Conservation (phyloP, 139 green algal species). For the Monoraphidium neglectum region DNA sequence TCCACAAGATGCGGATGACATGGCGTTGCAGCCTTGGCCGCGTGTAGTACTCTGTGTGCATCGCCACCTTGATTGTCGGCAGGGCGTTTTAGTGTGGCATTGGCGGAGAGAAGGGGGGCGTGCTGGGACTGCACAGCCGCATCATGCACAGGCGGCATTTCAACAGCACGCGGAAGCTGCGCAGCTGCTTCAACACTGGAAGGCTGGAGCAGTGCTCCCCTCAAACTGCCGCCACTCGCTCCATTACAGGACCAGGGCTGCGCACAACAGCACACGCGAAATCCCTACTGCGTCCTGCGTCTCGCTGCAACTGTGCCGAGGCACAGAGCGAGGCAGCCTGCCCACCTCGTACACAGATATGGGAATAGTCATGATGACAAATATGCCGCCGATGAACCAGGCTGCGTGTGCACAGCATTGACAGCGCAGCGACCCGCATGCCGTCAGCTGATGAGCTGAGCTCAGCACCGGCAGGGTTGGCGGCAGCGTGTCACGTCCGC, state of each 20-base stretch:
- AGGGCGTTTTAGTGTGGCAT: too few species aligned
- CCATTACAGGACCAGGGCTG: not conserved
- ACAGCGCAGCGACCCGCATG: too few species aligned
- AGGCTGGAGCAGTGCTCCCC: not conserved
- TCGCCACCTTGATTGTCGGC: slow-evolving; percentile 85
- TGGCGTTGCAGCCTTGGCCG: slow-evolving; percentile 85
- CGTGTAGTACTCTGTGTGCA: slow-evolving; percentile 95
- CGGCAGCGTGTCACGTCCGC: too few species aligned
- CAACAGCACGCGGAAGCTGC: not conserved
- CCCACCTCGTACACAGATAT: slow-evolving; percentile 90
- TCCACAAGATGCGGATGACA: slow-evolving; percentile 91
- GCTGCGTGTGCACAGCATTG: slow-evolving; percentile 62
- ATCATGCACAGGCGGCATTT: not conserved
- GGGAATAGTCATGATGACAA: slow-evolving; percentile 87
- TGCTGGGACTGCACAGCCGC: not conserved
- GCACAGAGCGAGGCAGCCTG: not conserved
- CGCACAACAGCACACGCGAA: not conserved
- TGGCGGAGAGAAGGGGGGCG: not conserved
- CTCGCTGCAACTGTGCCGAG: too few species aligned
- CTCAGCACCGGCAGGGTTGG: too few species aligned
- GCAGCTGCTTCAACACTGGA: not conserved
- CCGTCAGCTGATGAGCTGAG: too few species aligned
- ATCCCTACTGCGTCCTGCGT: too few species aligned
- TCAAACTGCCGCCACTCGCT: too few species aligned
- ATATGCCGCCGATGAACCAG: slow-evolving; percentile 92